Percentiles rank a stretch among this genome's conserved stretches.
phyloP scores from a whole-genome alignment of 1,284 basidiomycete genomes.

The Ustilago lituana region DNA sequence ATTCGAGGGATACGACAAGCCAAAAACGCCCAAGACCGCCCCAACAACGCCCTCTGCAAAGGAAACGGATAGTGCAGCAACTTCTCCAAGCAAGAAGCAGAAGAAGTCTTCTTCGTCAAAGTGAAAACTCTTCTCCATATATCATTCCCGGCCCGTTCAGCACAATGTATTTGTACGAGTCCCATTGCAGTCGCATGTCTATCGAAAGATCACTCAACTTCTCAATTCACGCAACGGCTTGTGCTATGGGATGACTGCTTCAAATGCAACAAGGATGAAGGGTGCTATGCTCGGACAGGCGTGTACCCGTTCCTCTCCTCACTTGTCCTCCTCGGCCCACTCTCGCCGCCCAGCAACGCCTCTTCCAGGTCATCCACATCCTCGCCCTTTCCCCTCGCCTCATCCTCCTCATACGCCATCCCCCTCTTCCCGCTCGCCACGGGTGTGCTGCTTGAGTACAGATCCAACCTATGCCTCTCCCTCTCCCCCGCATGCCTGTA shows the following conservation, averaged over 20 bases:
- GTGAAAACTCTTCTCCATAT: neutral
- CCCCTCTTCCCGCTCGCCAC: conserved; percentile 4
- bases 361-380: conserved; percentile 35
- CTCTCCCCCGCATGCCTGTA: conserved; percentile 3
- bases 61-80: conserved; percentile 10
- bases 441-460: conserved; percentile 28
- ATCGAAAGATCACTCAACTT: no score
- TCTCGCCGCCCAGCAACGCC: conserved; percentile 23
- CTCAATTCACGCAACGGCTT: no score
- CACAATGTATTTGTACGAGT: conserved; percentile 29
- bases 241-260: no score
- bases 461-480: conserved; percentile 6
- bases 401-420: conserved; percentile 8
- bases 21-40: conserved; percentile 25
- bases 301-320: conserved; percentile 30
- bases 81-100: conserved; percentile 28
- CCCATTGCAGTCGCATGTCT: conserved; percentile 13
- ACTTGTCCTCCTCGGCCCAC: conserved; percentile 15
- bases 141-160: neutral
- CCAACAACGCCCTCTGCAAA: conserved; percentile 11
- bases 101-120: conserved; percentile 36
- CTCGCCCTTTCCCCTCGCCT: neutral
- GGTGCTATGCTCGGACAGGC: conserved; percentile 18
- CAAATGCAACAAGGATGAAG: neutral
- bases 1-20: conserved; percentile 49